Evolutionary conservation across 495 filamentous ascomycete species (phyloP), one percentile per base, ranked within the genome.

Genomic region (Cladorrhinum samala): DNA sequence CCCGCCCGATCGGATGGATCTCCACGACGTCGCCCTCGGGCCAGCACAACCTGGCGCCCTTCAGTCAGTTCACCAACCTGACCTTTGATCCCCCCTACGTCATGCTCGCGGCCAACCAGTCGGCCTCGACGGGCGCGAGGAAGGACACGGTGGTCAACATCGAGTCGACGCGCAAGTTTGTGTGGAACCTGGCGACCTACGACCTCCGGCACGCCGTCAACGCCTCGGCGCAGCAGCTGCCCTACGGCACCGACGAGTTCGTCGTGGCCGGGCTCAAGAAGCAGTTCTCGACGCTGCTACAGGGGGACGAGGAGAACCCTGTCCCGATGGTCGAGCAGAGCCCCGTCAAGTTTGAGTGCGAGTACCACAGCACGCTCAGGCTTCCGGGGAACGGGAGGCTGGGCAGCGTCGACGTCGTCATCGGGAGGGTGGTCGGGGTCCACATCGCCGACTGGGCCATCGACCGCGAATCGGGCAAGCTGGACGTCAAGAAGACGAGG

Each of bases 71-170:
- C 69, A 81, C 74, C 58, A 84, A 83, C 58, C 70, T 83, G 0
- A 79, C 77, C 40, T 84, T 79, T 64, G 77, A 81, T 64, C 81
- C 79, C 9, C 78, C 79, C 0, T 78, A 77, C 55, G 72, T 83
- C 40, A 77, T 82, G 73, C 81, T 82, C 64, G 63, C 64, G 27
- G 69, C 76, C 1, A 82, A 82, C 67, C 74, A 80, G 44, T 33
- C 27, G 6, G 77, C 72, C 3, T 58, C 64, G 2, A 33, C 51
- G 19, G 63, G 59, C 2, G 38, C 27, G 1, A 73, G 77, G 52
- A 82, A 82, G 57, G 79, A 83, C 62, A 77, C 75, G 0, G 73
- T 77, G 20, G 50, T 67, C 52, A 83, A 84, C 57, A 71, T 69
- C 52, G 76, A 81, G 59, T 39, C 68, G 6, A 81, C 76, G 2